These are phyloP conservation scores for Talaromyces islandicus DNA, from an alignment of 2,329 filamentous ascomycete genomes.

Conservation along the genomic window DNA sequence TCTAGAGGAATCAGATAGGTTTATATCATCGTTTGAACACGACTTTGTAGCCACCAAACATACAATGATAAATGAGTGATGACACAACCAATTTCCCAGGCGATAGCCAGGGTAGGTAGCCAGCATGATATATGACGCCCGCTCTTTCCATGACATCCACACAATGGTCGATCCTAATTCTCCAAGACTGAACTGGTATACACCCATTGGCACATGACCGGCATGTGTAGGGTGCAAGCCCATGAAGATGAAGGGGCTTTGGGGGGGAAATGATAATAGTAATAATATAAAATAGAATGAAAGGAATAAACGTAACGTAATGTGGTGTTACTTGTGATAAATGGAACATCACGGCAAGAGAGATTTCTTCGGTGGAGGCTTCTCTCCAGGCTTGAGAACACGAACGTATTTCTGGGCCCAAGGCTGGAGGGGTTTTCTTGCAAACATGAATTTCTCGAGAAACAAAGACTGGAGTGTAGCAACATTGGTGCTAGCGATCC, in stretches of 20 bases:
- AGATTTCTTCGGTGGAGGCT: conserved; percentile 6
- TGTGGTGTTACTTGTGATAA: background rate
- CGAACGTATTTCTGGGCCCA: conserved; percentile 29
- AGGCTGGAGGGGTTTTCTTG: conserved; percentile 22
- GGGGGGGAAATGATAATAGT: background rate
- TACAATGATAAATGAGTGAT: background rate
- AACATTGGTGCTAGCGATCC: conserved; percentile 41
- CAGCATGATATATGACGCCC: too few species aligned
- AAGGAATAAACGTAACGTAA: background rate
- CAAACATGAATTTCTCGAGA: conserved; percentile 36
- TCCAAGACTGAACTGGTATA: background rate
- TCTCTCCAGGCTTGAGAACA: conserved; percentile 7
- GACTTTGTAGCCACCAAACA: background rate
- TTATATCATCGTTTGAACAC: background rate
- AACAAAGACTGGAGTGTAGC: conserved; percentile 36
- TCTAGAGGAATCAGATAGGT: background rate
- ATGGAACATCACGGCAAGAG: background rate
- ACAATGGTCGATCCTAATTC: background rate
- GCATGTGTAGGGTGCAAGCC: background rate
- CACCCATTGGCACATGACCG: background rate
- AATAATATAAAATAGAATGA: background rate
- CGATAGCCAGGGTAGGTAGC: too few species aligned
- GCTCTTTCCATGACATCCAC: too few species aligned
- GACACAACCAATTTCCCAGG: background rate
- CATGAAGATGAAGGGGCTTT: too few species aligned